Percentiles rank a stretch among this genome's conserved stretches.
Conservation (phyloP, 148 eudicot species). For the Rhododendron griersonianum region DNA sequence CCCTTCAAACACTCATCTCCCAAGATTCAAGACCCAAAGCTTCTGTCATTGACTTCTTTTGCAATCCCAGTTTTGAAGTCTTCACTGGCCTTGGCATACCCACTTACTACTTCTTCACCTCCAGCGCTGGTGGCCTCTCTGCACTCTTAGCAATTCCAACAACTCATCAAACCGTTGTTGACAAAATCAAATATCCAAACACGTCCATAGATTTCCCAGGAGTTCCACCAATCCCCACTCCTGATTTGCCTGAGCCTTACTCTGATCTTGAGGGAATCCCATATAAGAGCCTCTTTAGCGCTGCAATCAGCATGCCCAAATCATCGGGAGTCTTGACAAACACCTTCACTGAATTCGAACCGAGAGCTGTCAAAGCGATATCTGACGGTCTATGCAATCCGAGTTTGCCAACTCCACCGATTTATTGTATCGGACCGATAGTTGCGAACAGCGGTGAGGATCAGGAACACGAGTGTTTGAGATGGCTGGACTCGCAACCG, state of each 20-base stretch:
- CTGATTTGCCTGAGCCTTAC: slow-evolving; percentile 11
- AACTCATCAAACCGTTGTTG: background rate
- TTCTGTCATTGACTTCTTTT: slow-evolving; percentile 23
- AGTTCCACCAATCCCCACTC: slow-evolving; percentile 8
- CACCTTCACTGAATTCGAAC: slow-evolving; percentile 25
- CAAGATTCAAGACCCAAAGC: slow-evolving; percentile 1
- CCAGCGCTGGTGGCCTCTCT: slow-evolving; percentile 23
- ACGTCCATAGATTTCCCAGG: slow-evolving; percentile 9
- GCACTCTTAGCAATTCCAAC: slow-evolving; percentile 12
- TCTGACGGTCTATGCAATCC: slow-evolving; percentile 20
- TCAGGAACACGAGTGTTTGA: slow-evolving; percentile 15
- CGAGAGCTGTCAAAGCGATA: slow-evolving; percentile 13
- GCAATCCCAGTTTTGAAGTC: slow-evolving; percentile 15
- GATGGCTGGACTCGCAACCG: slow-evolving; percentile 33
- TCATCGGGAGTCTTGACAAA: slow-evolving; percentile 21
- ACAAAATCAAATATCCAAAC: slow-evolving; percentile 7
- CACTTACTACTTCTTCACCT: slow-evolving; percentile 27
- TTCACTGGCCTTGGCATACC: slow-evolving; percentile 13
- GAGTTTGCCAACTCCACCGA: slow-evolving; percentile 16
- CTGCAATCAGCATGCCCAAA: background rate
- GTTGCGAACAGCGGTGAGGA: background rate
- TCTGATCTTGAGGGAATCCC: background rate
- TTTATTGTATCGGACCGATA: slow-evolving; percentile 26
- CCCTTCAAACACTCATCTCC: slow-evolving; percentile 19
- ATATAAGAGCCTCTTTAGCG: slow-evolving; percentile 3